A percentile compares a stretch with the other conserved stretches of the same genome.
These are phyloP conservation scores for Ephemerocybe angulata DNA, from an alignment of 768 basidiomycete genomes.

Conservation along the genomic window DNA sequence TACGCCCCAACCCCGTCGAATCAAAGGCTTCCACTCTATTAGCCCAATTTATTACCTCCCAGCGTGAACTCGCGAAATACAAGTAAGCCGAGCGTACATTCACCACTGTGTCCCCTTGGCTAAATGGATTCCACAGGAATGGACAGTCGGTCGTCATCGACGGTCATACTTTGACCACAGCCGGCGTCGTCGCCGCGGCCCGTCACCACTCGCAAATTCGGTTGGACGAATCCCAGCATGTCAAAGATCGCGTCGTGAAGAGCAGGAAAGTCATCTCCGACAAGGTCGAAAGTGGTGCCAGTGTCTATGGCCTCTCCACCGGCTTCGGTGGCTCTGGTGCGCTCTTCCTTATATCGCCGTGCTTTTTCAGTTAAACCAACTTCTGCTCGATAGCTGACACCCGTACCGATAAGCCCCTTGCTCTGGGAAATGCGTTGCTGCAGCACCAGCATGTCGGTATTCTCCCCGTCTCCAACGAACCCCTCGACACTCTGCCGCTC, in stretches of 20 bases:
- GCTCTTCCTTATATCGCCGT: constrained; percentile 16
- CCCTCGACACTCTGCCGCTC: constrained; percentile 54
- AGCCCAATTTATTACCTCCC: constrained; percentile 41
- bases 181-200: constrained; percentile 65
- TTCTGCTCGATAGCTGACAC: constrained; percentile 56
- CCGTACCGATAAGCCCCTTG: constrained; percentile 59
- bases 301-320: constrained; percentile 80
- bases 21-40: constrained; percentile 15
- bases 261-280: constrained; percentile 64
- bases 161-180: constrained; percentile 61
- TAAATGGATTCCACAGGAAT: constrained; percentile 41
- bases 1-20: constrained; percentile 5
- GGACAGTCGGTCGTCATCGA: constrained; percentile 56
- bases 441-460: constrained; percentile 75
- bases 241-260: constrained; percentile 53
- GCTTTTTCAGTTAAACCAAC: background rate
- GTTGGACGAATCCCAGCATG: constrained; percentile 35
- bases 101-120: constrained; percentile 35
- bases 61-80: constrained; percentile 53
- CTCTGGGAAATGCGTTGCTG: constrained; percentile 62
- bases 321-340: constrained; percentile 73
- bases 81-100: constrained; percentile 33
- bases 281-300: constrained; percentile 64
- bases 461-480: constrained; percentile 50
- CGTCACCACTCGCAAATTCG: constrained; percentile 47